Base-by-base conservation (phyloP, 305 asterid genomes). In the Fraxinus greggii region DNA sequence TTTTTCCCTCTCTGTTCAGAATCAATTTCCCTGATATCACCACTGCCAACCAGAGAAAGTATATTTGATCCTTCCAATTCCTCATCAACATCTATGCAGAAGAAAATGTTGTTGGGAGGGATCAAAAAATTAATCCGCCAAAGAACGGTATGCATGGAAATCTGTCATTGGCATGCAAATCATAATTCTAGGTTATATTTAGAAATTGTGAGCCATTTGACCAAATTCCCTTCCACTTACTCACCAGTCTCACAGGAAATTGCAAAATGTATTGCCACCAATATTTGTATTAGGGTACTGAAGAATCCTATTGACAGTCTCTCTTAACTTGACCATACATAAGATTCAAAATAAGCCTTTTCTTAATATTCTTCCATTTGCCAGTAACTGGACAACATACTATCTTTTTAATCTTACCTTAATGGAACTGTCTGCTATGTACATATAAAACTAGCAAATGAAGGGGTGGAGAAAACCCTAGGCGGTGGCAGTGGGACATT, bases 41-140 rank as follows among this genome's bases (percentile, higher is more conserved):
- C 75, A 77, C 59, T 29, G 83, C 82, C 85, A 80, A 78, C 75
- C 70, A 24, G 84, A 79, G 86, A 83, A 69, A 79, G 21, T 45
- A 80, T 73, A 84, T 84, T 88, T 77, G 76, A 80, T 83, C 80
- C 87, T 85, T 88, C 90, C 76, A 76, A 87, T 82, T 85, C 85
- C 74, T 82, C 83, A 45, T 80, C 90, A 78, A 69, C 85, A 85
- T 85, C 97, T 92, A 80, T 56, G 24, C 45, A 79, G 59, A 59
- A 32, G 80, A 76, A 82, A 72, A 69, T 24, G 72, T 35, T 70
- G 67, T 23, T 32, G 79, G 36, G 73, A 74, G 56, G 26, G 45
- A 35, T 28, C 35, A 12, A 67, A 79, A 54, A 24, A 9, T 45
- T 82, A 69, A 81, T 23, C 10, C 67, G 26, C 59, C 21, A 70